Evolutionary conservation across 1,284 basidiomycete genomes (phyloP), one percentile per base, ranked within the genome.

Genomic region (Ceraceosorus guamensis): DNA sequence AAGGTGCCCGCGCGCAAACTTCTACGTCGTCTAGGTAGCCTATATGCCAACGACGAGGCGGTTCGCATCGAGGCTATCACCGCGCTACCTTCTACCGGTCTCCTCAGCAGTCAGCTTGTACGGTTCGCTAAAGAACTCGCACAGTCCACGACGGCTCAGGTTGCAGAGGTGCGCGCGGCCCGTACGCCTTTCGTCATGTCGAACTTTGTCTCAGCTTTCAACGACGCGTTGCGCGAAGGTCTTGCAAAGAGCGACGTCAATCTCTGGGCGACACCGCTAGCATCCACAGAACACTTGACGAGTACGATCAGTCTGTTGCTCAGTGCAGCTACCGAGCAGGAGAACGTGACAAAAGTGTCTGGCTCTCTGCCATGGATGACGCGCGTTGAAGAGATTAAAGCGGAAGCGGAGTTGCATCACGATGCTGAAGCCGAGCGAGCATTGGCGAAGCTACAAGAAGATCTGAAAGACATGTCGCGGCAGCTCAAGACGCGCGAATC

Each of bases 351-450:
- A 48, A 60, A 65, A n/a, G 63, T 75, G 54, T 48, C 54, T 33
- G 72, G 68, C 31, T 43, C 58, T 1, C 55, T 52, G 3, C 95
- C 95, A 0, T 98, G 93, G 93, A 79, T 90, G 0, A 79, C 83
- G 0, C 83, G 95, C n/a, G 83, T 93, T 4, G 83, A 83, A n/a
- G 84, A 89, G 66, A 85, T 99, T 79, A 89, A 90, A 75, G 83
- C 87, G 0, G 84, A 82, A 24, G 83, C 87, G 1, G 85, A 89
- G 0, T 82, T 89, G 77, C 96, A 96, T 68, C 82, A 89, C 14
- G 39, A 41, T 16, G 39, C 39, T 16, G 92, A 96, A 72, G 89
- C 91, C 0, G 92, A 97, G 75, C 83, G 86, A 48, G 89, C 89
- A 76, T 84, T 91, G 7, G 79, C 83, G 3, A 86, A 89, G 65